Evolutionary conservation across 2,329 filamentous ascomycete genomes (phyloP).

Genomic region (Trichoderma atroviride): DNA sequence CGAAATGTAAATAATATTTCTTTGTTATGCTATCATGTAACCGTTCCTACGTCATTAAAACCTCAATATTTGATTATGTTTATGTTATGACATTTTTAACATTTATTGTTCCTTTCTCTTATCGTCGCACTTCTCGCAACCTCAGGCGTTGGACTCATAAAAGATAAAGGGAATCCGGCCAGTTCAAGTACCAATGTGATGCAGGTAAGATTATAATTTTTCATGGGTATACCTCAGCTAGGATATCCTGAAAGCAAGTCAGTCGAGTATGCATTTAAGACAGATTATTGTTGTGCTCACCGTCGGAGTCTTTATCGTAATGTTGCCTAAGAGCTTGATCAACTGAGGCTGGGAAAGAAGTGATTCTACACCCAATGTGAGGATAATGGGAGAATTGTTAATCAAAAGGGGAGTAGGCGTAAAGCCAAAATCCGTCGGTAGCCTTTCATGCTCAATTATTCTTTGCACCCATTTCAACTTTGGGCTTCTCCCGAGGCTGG

Average conservation of each 20-base stretch:
- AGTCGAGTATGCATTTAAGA: not conserved
- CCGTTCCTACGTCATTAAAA: too few species aligned
- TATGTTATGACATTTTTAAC: too few species aligned
- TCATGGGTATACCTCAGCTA: constrained; percentile 6
- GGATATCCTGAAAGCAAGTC: not conserved
- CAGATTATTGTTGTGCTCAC: not conserved
- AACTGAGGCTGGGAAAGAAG: not conserved
- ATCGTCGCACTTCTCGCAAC: too few species aligned
- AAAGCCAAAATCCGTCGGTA: constrained; percentile 12
- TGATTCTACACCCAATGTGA: not conserved
- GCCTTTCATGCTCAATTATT: constrained; percentile 12
- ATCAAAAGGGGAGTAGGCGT: not conserved
- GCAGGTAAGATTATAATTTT: not conserved
- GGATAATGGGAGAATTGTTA: not conserved
- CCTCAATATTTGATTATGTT: too few species aligned
- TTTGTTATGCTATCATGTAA: too few species aligned
- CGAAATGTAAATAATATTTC: too few species aligned
- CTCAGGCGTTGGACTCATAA: too few species aligned
- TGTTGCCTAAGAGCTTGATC: not conserved
- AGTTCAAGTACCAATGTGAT: not conserved
- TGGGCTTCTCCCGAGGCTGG: not conserved
- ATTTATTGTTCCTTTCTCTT: too few species aligned
- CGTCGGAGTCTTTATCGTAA: not conserved
- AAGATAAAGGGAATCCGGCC: not conserved
- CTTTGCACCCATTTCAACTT: constrained; percentile 8